These are phyloP conservation scores for Aspergillus pseudotamarii DNA, from an alignment of 2,329 filamentous ascomycete species.

Conservation along the genomic window DNA sequence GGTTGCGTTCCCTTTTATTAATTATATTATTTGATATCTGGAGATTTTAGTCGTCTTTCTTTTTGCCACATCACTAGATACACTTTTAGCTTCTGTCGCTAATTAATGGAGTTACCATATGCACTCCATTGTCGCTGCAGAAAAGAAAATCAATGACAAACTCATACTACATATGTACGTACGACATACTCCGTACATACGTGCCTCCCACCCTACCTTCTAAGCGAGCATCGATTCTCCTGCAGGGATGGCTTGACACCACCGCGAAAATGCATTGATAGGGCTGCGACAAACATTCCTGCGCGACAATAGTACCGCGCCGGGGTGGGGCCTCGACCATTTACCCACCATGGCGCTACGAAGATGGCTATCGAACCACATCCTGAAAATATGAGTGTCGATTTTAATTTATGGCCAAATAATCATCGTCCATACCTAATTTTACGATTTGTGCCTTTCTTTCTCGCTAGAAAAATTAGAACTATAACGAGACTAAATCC, in stretches of 20 bases:
- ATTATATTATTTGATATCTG: too few relatives aligned
- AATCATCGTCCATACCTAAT: not conserved
- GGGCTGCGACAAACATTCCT: conserved; percentile 4
- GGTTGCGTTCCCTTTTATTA: not conserved
- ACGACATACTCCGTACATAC: not conserved
- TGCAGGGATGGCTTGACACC: conserved; percentile 1
- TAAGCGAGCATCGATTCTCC: not conserved
- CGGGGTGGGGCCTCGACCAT: not conserved
- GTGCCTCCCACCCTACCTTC: not conserved
- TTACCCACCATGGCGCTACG: not conserved
- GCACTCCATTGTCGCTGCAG: not conserved
- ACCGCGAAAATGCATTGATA: not conserved
- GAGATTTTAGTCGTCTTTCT: not conserved
- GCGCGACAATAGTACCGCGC: conserved; percentile 1
- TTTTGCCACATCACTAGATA: not conserved
- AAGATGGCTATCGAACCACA: not conserved
- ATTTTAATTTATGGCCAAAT: not conserved
- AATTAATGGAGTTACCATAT: not conserved
- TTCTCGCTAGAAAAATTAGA: not conserved
- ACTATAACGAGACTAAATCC: not conserved
- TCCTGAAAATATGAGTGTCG: not conserved
- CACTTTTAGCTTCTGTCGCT: not conserved
- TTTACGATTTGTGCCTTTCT: not conserved
- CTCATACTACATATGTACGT: not conserved
- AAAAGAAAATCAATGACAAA: not conserved